Base-by-base conservation (phyloP, 306 rosid genomes). In the Pyrus betulifolia region DNA sequence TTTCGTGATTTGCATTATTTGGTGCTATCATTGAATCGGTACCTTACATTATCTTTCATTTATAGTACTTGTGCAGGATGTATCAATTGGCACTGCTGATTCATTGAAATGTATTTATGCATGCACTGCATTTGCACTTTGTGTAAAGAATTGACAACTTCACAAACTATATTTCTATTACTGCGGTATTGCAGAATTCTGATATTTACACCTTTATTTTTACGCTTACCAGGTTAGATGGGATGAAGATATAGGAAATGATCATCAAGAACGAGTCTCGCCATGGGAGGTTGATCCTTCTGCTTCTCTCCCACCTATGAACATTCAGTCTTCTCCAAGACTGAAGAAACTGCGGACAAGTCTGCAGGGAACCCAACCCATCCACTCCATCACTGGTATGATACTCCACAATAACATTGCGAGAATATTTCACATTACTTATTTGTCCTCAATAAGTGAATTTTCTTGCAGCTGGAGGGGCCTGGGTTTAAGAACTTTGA, bases 201-300 rank as follows among this genome's bases (percentile, higher is more conserved):
- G 31, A 64, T 77, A 81, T 21, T 58, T 30, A 76, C 54, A 74
- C 83, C 84, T 60, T 71, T 72, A 18, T 49, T 78, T 19, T 79
- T 79, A 74, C 52, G 35, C 79, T 46, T 66, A 73, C 84, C 90
- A 94, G 98, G 95, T 94, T 40, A 85, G 93, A 74, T 90, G 97
- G 98, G 97, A 94, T 85, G 97, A 94, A 71, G 92, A 89, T 81
- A 79, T 86, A 12, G 88, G 83, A 58, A 84, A 71, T 79, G 88
- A 83, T 82, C 90, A 85, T 81, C 91, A 85, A 84, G 96, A 90
- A 73, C 87, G 89, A 71, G 91, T 94, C 74, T 94, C 96, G 57
- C 89, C 93, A 2, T 94, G 98, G 98, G 98, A 94, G 86, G 87
- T 94, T 51, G 98, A 94, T 82, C 86, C 89, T 85, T 92, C 90